A percentile compares a stretch with the other conserved stretches of the same genome.
Evolutionary conservation across 2,329 filamentous ascomycete species (phyloP).

Genomic region (Eutypella sp.): DNA sequence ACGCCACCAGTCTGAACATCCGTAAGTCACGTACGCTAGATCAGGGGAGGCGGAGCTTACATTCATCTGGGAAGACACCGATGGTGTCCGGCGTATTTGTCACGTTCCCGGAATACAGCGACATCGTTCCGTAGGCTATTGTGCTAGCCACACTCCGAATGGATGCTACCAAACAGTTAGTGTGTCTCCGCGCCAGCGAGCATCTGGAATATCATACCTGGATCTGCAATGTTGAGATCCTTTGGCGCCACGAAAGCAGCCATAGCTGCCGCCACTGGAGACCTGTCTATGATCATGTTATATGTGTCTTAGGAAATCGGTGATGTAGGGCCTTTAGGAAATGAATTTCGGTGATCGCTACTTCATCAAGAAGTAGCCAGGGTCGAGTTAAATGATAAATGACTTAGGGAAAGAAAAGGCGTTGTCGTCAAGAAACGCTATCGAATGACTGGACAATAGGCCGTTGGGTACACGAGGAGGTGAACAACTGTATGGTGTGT

Average conservation of each 20-base stretch:
- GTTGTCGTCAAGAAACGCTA: not conserved
- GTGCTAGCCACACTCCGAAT: conserved; percentile 57
- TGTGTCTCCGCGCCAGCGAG: not conserved
- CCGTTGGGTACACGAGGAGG: not conserved
- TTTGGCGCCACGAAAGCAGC: conserved; percentile 28
- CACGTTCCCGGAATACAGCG: conserved; percentile 59
- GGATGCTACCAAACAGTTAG: conserved; percentile 42
- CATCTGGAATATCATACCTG: conserved; percentile 9
- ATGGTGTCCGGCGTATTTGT: conserved; percentile 49
- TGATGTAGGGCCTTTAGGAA: too few relatives aligned
- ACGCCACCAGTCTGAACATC: conserved; percentile 54
- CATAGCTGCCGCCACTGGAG: conserved; percentile 19
- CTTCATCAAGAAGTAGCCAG: not conserved
- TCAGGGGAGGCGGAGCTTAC: conserved; percentile 31
- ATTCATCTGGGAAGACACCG: conserved; percentile 61
- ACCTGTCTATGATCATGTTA: conserved; percentile 25
- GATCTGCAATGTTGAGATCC: conserved; percentile 33
- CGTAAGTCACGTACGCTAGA: conserved; percentile 23
- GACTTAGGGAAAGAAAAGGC: too few relatives aligned
- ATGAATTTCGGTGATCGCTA: not conserved
- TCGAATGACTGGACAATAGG: not conserved
- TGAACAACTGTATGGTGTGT: too few relatives aligned
- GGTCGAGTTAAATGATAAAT: not conserved
- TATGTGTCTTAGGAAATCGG: not conserved
- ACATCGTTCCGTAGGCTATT: conserved; percentile 56